A percentile compares a stretch with the other conserved stretches of the same genome.
phyloP scores from a whole-genome alignment of 164 flowering plant genomes.

The Magnolia changhungtana region DNA sequence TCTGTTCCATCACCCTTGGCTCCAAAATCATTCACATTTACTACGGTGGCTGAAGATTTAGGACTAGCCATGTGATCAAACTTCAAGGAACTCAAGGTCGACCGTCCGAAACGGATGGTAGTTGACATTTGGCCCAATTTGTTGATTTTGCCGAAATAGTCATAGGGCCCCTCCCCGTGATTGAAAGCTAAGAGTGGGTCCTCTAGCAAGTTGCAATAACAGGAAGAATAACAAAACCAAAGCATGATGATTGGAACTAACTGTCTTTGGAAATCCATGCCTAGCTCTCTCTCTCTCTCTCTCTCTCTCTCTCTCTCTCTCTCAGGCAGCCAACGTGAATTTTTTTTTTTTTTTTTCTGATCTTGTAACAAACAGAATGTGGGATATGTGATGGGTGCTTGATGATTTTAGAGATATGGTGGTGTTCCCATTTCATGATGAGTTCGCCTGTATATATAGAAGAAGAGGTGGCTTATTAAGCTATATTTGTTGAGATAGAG shows the following conservation, averaged over 20 bases:
- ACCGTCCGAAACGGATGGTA: slow-evolving; percentile 8
- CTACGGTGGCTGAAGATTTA: not conserved
- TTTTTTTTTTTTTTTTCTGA: not conserved
- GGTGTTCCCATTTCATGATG: not conserved
- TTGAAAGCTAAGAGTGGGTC: slow-evolving; percentile 15
- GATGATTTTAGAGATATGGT: not conserved
- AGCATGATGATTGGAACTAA: slow-evolving; percentile 16
- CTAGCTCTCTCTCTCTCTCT: slow-evolving; percentile 2
- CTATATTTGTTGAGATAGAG: no score
- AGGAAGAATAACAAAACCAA: slow-evolving; percentile 12
- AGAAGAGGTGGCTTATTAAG: not conserved
- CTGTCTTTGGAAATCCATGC: slow-evolving; percentile 17
- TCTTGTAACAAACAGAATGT: not conserved
- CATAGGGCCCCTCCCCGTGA: slow-evolving; percentile 1
- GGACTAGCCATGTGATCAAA: not conserved
- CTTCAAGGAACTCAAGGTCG: slow-evolving; percentile 5
- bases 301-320: not conserved
- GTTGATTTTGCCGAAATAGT: slow-evolving; percentile 16
- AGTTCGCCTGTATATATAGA: not conserved
- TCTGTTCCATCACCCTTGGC: no score
- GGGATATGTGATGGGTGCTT: not conserved
- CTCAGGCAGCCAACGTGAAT: no score
- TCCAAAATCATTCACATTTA: no score
- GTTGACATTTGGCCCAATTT: slow-evolving; percentile 10
- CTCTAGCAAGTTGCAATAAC: slow-evolving; percentile 14